A percentile compares a stretch with the other conserved stretches of the same genome.
Evolutionary conservation across 2,329 filamentous ascomycete genomes (phyloP).

Genomic region (Fusarium sp.): DNA sequence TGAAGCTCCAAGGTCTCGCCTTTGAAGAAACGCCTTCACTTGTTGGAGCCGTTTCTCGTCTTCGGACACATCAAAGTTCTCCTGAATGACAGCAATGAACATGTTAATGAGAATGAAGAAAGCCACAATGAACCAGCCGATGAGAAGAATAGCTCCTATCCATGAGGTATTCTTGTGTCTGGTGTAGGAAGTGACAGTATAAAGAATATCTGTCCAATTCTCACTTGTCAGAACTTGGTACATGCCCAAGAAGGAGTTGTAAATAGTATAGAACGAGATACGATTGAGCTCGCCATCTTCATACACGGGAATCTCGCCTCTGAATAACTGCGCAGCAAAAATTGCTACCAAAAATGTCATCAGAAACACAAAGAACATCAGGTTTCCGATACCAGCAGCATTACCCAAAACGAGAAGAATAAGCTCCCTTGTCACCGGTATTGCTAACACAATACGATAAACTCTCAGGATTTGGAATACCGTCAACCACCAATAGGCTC

Average conservation of each 20-base stretch:
- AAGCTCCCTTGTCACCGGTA: conserved; percentile 87
- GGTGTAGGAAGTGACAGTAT: conserved; percentile 80
- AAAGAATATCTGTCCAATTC: conserved; percentile 92
- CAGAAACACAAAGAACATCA: conserved; percentile 96
- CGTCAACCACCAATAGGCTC: conserved; percentile 87
- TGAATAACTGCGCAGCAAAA: conserved; percentile 91
- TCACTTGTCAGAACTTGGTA: conserved; percentile 97
- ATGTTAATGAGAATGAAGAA: conserved; percentile 98
- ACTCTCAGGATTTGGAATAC: conserved; percentile 93
- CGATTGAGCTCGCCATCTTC: conserved; percentile 72
- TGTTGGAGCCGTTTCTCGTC: conserved; percentile 98
- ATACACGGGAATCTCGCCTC: conserved; percentile 80
- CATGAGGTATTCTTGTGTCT: conserved; percentile 78
- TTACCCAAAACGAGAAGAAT: conserved; percentile 92
- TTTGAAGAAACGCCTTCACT: conserved; percentile 92
- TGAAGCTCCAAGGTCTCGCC: conserved; percentile 83
- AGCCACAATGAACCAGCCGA: conserved; percentile 94
- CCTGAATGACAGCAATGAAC: conserved; percentile 99
- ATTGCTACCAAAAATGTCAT: conserved; percentile 95
- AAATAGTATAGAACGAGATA: conserved; percentile 89
- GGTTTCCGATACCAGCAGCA: conserved; percentile 88
- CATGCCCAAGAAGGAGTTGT: conserved; percentile 97
- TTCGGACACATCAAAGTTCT: conserved; percentile 98
- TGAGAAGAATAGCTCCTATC: conserved; percentile 91
- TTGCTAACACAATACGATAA: conserved; percentile 90